A percentile compares a stretch with the other conserved stretches of the same genome.
Conservation (phyloP, 2,329 filamentous ascomycete genomes). For the Chrysosporium keratinophilum region DNA sequence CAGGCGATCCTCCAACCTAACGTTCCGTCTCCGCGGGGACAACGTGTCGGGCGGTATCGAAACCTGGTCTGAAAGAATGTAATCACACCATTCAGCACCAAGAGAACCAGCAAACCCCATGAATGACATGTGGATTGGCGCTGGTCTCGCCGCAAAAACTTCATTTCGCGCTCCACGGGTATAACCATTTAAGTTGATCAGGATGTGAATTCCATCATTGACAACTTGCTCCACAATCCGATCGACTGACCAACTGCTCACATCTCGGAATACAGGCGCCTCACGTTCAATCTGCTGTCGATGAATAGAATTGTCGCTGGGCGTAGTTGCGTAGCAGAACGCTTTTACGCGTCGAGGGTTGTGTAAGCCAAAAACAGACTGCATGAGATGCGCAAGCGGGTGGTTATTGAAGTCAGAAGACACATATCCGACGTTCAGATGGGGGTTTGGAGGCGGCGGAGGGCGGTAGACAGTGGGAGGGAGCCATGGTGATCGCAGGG, state of each 20-base stretch:
- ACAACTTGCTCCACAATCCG: slow-evolving; percentile 77
- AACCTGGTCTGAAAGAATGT: slow-evolving; percentile 79
- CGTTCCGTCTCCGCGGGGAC: slow-evolving; percentile 65
- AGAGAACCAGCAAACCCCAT: slow-evolving; percentile 97
- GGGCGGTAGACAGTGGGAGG: slow-evolving; percentile 71
- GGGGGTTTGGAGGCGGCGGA: slow-evolving; percentile 67
- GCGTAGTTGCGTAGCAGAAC: slow-evolving; percentile 90
- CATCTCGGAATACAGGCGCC: slow-evolving; percentile 82
- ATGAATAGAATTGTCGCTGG: slow-evolving; percentile 79
- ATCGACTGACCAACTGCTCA: slow-evolving; percentile 76
- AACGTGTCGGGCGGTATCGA: slow-evolving; percentile 75
- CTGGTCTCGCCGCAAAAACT: slow-evolving; percentile 86
- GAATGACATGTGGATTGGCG: slow-evolving; percentile 97
- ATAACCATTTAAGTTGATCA: slow-evolving; percentile 97
- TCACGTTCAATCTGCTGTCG: slow-evolving; percentile 88
- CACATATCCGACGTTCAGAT: slow-evolving; percentile 87
- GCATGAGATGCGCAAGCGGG: slow-evolving; percentile 92
- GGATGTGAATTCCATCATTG: slow-evolving; percentile 78
- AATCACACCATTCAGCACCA: slow-evolving; percentile 97
- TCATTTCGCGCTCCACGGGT: slow-evolving; percentile 95
- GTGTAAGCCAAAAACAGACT: slow-evolving; percentile 93
- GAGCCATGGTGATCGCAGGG: slow-evolving; percentile 77
- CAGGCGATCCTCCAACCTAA: slow-evolving; percentile 58
- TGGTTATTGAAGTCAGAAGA: slow-evolving; percentile 99
- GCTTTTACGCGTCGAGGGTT: slow-evolving; percentile 63